These are phyloP conservation scores for Trichoderma afroharzianum DNA, from an alignment of 2,329 filamentous ascomycete species.

Conservation along the genomic window DNA sequence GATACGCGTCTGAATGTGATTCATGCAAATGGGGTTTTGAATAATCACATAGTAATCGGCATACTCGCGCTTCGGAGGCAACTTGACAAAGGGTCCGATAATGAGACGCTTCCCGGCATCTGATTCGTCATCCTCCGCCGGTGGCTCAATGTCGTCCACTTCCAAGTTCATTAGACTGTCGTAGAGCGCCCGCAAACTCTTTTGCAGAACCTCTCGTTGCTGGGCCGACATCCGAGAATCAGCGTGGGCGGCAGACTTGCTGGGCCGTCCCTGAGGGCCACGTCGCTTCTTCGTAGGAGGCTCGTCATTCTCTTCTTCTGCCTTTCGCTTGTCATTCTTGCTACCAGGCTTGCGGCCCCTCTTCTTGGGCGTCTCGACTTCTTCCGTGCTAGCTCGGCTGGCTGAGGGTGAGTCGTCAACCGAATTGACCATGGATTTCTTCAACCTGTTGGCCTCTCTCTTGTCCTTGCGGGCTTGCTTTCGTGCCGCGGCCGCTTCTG, in stretches of 20 bases:
- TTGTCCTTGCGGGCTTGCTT: constrained; percentile 83
- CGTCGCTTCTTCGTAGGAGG: constrained; percentile 75
- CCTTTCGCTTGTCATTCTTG: constrained; percentile 84
- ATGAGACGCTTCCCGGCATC: constrained; percentile 68
- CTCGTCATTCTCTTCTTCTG: constrained; percentile 71
- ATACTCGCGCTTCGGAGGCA: constrained; percentile 84
- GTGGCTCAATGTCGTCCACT: constrained; percentile 65
- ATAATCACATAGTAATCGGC: constrained; percentile 96
- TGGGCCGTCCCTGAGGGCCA: constrained; percentile 66
- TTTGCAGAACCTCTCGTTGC: constrained; percentile 74
- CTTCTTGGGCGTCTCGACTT: constrained; percentile 72
- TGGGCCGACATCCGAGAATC: constrained; percentile 57
- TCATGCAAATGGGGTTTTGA: constrained; percentile 89
- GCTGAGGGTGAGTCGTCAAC: constrained; percentile 68
- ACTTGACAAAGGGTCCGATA: constrained; percentile 89
- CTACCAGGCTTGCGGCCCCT: constrained; percentile 75
- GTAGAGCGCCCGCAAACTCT: constrained; percentile 71
- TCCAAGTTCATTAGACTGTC: constrained; percentile 81
- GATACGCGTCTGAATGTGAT: constrained; percentile 89
- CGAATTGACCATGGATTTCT: constrained; percentile 42
- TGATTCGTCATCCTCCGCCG: constrained; percentile 54
- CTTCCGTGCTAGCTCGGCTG: constrained; percentile 82
- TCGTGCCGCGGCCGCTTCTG: constrained; percentile 86
- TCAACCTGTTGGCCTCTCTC: constrained; percentile 71
- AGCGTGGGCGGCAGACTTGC: constrained; percentile 44